Conservation (phyloP, 768 basidiomycete species). For the Myochromella boudieri region DNA sequence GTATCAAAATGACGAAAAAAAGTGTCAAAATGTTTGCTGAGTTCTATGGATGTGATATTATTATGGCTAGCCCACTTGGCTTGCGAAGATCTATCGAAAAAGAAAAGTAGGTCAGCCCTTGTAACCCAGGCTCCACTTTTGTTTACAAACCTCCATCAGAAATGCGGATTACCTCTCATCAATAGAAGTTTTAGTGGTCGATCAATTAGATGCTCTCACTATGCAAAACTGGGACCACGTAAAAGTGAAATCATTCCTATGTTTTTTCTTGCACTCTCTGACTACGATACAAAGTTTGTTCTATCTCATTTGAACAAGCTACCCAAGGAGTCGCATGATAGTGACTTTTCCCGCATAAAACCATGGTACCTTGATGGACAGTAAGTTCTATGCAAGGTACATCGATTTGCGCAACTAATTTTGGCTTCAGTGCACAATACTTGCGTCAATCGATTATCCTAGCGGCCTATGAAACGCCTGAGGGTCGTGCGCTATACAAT, state of each 20-base stretch:
- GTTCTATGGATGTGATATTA: slow-evolving; percentile 88
- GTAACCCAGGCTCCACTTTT: neutral
- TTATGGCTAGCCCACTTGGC: slow-evolving; percentile 92
- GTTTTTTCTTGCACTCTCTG: neutral
- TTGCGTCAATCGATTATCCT: slow-evolving; percentile 89
- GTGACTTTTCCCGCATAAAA: slow-evolving; percentile 96
- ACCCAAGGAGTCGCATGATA: slow-evolving; percentile 90
- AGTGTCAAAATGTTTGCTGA: slow-evolving; percentile 89
- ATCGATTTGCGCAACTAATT: neutral
- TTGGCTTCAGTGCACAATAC: slow-evolving; percentile 62
- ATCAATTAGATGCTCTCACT: slow-evolving; percentile 87
- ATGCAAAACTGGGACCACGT: slow-evolving; percentile 99
- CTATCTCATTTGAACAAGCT: slow-evolving; percentile 83
- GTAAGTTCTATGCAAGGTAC: slow-evolving; percentile 54
- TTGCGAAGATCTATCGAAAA: slow-evolving; percentile 91
- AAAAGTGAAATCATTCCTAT: slow-evolving; percentile 55
- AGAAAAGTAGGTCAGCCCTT: slow-evolving; percentile 69
- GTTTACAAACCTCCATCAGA: slow-evolving; percentile 33
- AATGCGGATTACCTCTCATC: slow-evolving; percentile 91
- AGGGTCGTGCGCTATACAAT: slow-evolving; percentile 80
- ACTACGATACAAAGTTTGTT: slow-evolving; percentile 60
- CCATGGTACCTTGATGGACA: slow-evolving; percentile 97
- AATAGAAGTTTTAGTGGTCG: slow-evolving; percentile 87
- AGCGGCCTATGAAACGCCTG: slow-evolving; percentile 87
- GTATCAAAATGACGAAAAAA: slow-evolving; percentile 90